Evolutionary conservation across 345 rosid species (phyloP).

Genomic region (Leavenworthia alabamica): DNA sequence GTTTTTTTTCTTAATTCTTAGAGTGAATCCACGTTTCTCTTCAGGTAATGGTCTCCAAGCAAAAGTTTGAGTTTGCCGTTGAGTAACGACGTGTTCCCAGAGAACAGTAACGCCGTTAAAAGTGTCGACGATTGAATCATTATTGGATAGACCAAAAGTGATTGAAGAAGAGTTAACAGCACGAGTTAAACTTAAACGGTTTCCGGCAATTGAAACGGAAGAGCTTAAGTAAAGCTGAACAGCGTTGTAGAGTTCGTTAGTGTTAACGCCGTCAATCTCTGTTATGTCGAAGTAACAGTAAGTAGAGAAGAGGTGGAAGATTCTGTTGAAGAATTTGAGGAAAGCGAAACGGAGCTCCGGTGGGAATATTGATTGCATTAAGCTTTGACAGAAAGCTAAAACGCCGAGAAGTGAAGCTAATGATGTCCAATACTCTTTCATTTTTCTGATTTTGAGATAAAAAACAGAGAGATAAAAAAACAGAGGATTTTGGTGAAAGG

Average conservation of each 20-base stretch:
- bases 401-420: constrained; percentile 75
- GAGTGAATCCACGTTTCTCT: constrained; percentile 90
- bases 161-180: constrained; percentile 78
- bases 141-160: constrained; percentile 79
- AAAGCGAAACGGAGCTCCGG: constrained; percentile 78
- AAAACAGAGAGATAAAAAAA: background rate
- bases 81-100: constrained; percentile 93
- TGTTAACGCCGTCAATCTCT: constrained; percentile 92
- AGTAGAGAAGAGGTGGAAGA: constrained; percentile 51
- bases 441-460: background rate
- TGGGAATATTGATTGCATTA: constrained; percentile 65
- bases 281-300: constrained; percentile 89
- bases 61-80: constrained; percentile 64
- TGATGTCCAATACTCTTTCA: constrained; percentile 84
- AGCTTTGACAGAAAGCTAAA: constrained; percentile 72
- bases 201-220: constrained; percentile 58
- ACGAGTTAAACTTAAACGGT: constrained; percentile 82
- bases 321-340: constrained; percentile 47
- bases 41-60: constrained; percentile 93
- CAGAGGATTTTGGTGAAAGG: constrained; percentile 8
- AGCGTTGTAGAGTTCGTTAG: constrained; percentile 99
- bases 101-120: constrained; percentile 51
- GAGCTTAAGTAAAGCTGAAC: constrained; percentile 90
- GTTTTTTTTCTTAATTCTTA: constrained; percentile 63
- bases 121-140: constrained; percentile 66